A percentile compares a stretch with the other conserved stretches of the same genome.
Conservation (phyloP, 164 flowering plant genomes). For the Piper longum region DNA sequence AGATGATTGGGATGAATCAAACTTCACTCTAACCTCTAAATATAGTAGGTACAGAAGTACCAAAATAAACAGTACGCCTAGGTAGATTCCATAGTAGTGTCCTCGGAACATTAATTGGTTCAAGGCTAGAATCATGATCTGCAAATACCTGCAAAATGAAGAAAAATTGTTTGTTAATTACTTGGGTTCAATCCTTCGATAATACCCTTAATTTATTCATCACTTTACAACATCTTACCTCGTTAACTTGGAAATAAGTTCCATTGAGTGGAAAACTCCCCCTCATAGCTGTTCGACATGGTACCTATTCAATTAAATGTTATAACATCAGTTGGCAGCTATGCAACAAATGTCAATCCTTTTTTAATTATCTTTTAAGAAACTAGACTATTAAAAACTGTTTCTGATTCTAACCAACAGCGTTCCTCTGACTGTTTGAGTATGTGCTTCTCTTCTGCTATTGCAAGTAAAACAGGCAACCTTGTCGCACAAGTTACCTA, state of each 20-base stretch:
- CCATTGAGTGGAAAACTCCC: conserved; percentile 98
- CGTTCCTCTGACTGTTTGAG: conserved; percentile 70
- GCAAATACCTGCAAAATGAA: conserved; percentile 66
- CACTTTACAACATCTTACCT: conserved; percentile 30
- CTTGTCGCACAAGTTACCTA: conserved; percentile 38
- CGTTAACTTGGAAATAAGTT: conserved; percentile 95
- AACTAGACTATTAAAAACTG: neutral
- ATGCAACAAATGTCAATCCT: neutral
- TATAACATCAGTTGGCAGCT: neutral
- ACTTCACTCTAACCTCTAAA: conserved; percentile 57
- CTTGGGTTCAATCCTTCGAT: neutral
- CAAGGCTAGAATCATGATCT: conserved; percentile 78
- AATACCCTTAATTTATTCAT: neutral
- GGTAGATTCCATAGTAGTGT: conserved; percentile 64
- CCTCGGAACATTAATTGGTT: conserved; percentile 77
- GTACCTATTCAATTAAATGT: conserved; percentile 41
- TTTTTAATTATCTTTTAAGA: neutral
- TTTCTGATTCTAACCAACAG: conserved; percentile 37
- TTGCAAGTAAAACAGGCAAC: conserved; percentile 65
- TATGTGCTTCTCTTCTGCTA: conserved; percentile 44
- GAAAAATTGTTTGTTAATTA: neutral
- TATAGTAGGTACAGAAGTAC: conserved; percentile 71
- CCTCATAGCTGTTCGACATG: conserved; percentile 83
- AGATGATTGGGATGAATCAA: neutral
- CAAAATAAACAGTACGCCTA: conserved; percentile 72